phyloP scores from a whole-genome alignment of 2,329 filamentous ascomycete genomes.

The Huntiella abstrusa region DNA sequence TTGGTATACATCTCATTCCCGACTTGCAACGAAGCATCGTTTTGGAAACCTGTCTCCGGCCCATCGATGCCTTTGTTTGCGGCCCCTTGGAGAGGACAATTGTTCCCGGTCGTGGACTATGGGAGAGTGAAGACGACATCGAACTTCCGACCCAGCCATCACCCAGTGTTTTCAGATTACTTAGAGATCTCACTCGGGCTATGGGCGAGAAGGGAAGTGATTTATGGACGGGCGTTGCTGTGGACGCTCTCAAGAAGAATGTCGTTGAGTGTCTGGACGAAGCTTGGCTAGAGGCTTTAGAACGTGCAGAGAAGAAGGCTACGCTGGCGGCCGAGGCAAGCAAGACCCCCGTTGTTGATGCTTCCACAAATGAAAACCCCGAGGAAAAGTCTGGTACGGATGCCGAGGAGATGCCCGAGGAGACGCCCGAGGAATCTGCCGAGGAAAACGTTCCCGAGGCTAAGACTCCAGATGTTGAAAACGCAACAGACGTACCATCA shows the following conservation, averaged over 20 bases:
- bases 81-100: constrained; percentile 24
- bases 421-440: constrained; percentile 6
- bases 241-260: constrained; percentile 40
- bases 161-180: constrained; percentile 50
- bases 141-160: constrained; percentile 62
- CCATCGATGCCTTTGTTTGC: constrained; percentile 30
- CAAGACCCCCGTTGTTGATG: neutral
- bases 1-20: constrained; percentile 43
- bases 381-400: neutral
- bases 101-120: constrained; percentile 47
- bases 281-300: constrained; percentile 27
- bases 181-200: constrained; percentile 41
- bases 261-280: constrained; percentile 32
- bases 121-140: constrained; percentile 53
- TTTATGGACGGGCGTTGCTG: constrained; percentile 58
- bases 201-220: constrained; percentile 60
- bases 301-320: constrained; percentile 13
- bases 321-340: constrained; percentile 3
- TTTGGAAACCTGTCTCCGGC: constrained; percentile 27
- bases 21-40: constrained; percentile 46
- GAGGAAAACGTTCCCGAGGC: neutral
- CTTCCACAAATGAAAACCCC: neutral
- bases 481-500: neutral
- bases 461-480: neutral
- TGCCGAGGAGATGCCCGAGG: constrained; percentile 10